Evolutionary conservation across 805 yeast species (phyloP), one percentile per base, ranked within the genome.

Genomic region (Metschnikowia corniflorae): DNA sequence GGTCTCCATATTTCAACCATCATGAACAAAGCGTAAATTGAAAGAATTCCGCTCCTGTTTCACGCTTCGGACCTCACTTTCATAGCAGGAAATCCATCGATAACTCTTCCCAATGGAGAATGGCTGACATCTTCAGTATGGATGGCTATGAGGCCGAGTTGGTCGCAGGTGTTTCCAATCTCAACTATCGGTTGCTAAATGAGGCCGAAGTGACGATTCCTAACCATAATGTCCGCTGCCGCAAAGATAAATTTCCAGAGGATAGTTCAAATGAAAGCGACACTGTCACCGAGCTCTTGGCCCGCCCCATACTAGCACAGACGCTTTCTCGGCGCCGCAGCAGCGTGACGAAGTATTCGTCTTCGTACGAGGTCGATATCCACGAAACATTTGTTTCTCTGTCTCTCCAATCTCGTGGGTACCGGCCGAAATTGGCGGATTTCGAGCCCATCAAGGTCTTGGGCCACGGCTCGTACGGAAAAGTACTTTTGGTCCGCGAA

Each of bases 381-480:
- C 52, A 50, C 18, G 56, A 57, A 12, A 47, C 65, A 9, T 64
- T 48, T 32, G 64, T 57, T 7, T 55, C 64, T 5, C 49, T 61
- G 13, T 46, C 57, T 7, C 40, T 56, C 7, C 40, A 49, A 6
- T 36, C 40, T 18, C 12, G 31, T 9, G 34, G 34, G 12, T 38
- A 42, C 38, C 35, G 35, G 16, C 54, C 52, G 24, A 40, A 44
- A 37, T 33, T 61, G 16, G 49, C 53, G n/a, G 95, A 87, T 53
- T 87, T 88, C 51, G 78, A 74, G 48, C 83, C 85, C 2, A 59
- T 88, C 6, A 82, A 77, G 47, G 93, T 86, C 0, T 65, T 87
- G 5, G 96, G 96, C 0, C 75, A 80, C 34, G 96, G 96, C 3
- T 87, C 95, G 2, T 87, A 84, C 49, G 96, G 96, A 3, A 86